A percentile compares a stretch with the other conserved stretches of the same genome.
These are phyloP conservation scores for Penicillium sp. DNA, from an alignment of 2,329 filamentous ascomycete species.

Conservation along the genomic window DNA sequence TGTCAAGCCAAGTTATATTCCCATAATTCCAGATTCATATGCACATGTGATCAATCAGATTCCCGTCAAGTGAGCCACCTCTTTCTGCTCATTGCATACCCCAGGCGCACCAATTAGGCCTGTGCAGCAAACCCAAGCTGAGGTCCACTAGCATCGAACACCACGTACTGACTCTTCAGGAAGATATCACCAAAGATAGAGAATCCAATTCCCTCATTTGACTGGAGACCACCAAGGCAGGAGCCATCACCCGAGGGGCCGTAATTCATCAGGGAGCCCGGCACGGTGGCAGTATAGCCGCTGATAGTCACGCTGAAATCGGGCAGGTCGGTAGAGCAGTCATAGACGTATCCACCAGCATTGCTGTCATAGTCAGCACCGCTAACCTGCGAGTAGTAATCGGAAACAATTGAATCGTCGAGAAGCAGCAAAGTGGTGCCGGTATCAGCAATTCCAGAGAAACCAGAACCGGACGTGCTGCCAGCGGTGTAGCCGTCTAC, in stretches of 20 bases:
- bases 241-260: constrained; percentile 35
- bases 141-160: constrained; percentile 57
- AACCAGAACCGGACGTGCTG: constrained; percentile 35
- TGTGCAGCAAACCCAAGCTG: constrained; percentile 47
- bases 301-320: constrained; percentile 50
- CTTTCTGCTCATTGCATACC: neutral
- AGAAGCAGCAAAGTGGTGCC: constrained; percentile 63
- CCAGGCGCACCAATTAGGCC: constrained; percentile 16
- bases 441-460: constrained; percentile 60
- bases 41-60: neutral
- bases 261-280: constrained; percentile 54
- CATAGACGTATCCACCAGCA: constrained; percentile 54
- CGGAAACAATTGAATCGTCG: constrained; percentile 48
- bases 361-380: constrained; percentile 47
- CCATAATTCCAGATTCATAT: neutral
- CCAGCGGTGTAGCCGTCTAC: constrained; percentile 55
- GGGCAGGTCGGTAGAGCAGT: constrained; percentile 48
- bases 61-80: neutral
- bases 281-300: constrained; percentile 48
- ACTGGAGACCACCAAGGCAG: constrained; percentile 75
- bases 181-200: constrained; percentile 73
- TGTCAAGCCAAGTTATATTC: too few species aligned
- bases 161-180: constrained; percentile 69
- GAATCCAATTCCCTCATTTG: constrained; percentile 51
- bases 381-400: constrained; percentile 57